Base-by-base conservation (phyloP, 352 stramenopile genomes). In the Bremia lactucae region DNA sequence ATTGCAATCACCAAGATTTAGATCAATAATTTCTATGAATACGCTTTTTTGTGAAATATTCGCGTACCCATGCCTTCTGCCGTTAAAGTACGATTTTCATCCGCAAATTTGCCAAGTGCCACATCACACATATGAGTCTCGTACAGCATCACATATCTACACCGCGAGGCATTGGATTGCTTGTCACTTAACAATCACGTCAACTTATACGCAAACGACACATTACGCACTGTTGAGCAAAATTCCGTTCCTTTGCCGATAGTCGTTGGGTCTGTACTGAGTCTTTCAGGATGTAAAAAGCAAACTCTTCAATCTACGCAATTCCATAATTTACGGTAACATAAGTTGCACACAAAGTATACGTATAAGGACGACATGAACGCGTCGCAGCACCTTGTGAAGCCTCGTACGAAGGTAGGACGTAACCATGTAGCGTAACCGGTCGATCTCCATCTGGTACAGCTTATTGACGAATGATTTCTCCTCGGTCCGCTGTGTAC, bases 371-470 rank as follows among this genome's bases (percentile, higher is more conserved):
- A 28, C 10, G 6, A 28, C 24, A 28, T 28, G n/a, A n/a, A n/a
- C n/a, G n/a, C n/a, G n/a, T 28, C 6, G 24, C 24, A 10, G 24
- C 24, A 81, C 75, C 62, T 92, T 92, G 25, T 52, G 64, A 3
- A 92, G 61, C 3, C 79, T 72, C 10, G 75, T 84, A 24, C 79
- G 73, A 15, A 92, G 49, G 39, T 92, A 92, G 0, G 79, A 89
- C 24, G 79, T 67, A 2, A 92, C 62, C 68, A 87, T 87, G 59
- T 85, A 92, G 26, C 72, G 72, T 22, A 92, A 62, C 11, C 79
- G 76, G 31, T 92, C 79, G 55, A 92, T 92, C 52, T 92, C 79
- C 79, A 92, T 89, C 59, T 85, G 79, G 48, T 92, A 92, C 16
- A 92, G 61, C 42, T 87, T 89, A 59, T 83, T 88, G 24, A 84